A percentile compares a stretch with the other conserved stretches of the same genome.
Evolutionary conservation across 2,329 filamentous ascomycete species (phyloP).

Genomic region (Harringtonia lauricola): DNA sequence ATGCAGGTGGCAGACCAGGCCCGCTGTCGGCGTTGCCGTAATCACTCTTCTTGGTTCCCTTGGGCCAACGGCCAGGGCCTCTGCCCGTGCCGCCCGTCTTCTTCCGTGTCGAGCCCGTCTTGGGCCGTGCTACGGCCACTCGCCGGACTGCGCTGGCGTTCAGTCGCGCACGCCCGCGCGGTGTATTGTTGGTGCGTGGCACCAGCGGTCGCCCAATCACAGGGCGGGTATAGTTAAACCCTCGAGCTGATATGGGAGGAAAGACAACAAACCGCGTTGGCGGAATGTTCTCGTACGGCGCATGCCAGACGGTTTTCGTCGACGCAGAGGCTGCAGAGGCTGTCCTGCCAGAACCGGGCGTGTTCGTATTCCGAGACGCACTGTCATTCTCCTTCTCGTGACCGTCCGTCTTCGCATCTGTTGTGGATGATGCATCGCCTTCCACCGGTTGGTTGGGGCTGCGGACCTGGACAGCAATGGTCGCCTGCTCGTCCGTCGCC

Average conservation of each 20-base stretch:
- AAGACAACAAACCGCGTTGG: constrained; percentile 67
- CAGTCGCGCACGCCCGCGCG: constrained; percentile 28
- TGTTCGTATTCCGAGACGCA: too few relatives aligned
- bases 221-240: constrained; percentile 33
- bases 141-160: constrained; percentile 22
- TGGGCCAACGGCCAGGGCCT: constrained; percentile 55
- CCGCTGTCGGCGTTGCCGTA: constrained; percentile 57
- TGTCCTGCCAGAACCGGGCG: constrained; percentile 3
- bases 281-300: constrained; percentile 48
- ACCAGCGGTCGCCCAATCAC: constrained; percentile 27
- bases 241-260: constrained; percentile 48
- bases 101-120: constrained; percentile 26
- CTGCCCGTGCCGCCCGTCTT: constrained; percentile 53
- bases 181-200: constrained; percentile 21
- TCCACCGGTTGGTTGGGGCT: not conserved
- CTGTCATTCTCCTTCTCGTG: constrained; percentile 1
- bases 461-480: not conserved
- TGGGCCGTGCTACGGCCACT: constrained; percentile 24
- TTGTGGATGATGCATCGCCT: too few relatives aligned
- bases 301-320: constrained; percentile 33
- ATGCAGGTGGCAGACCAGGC: constrained; percentile 49
- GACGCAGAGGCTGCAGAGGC: constrained; percentile 10
- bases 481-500: not conserved
- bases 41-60: constrained; percentile 57
- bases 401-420: too few relatives aligned